Evolutionary conservation across 495 filamentous ascomycete species (phyloP).

Genomic region (Bathelium albidoporum): DNA sequence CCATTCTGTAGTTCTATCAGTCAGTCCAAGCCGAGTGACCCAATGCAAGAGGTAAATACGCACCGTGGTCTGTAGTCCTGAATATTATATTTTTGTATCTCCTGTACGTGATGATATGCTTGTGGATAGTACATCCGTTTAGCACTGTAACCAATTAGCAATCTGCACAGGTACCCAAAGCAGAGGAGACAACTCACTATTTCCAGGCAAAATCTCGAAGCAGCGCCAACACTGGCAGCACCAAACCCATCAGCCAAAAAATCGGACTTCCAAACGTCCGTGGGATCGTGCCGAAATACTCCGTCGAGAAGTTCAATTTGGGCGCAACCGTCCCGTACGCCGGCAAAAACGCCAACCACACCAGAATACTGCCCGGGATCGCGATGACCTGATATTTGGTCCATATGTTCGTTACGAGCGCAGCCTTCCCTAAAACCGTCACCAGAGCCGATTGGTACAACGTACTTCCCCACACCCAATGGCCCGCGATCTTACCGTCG

Average conservation of each 20-base stretch:
- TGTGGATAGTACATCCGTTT: slow-evolving; percentile 96
- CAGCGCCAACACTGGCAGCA: slow-evolving; percentile 76
- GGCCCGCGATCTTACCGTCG: slow-evolving; percentile 71
- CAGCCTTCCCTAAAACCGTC: slow-evolving; percentile 91
- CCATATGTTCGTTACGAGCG: slow-evolving; percentile 93
- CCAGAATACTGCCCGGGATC: slow-evolving; percentile 83
- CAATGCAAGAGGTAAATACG: slow-evolving; percentile 15
- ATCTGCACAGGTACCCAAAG: neutral
- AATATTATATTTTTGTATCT: slow-evolving; percentile 99
- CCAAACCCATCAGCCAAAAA: slow-evolving; percentile 81
- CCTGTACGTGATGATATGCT: slow-evolving; percentile 96
- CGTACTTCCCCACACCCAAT: slow-evolving; percentile 95
- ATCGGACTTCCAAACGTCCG: slow-evolving; percentile 68
- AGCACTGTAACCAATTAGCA: slow-evolving; percentile 34
- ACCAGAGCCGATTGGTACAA: slow-evolving; percentile 84
- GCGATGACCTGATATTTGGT: slow-evolving; percentile 96
- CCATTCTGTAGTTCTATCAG: slow-evolving; percentile 54
- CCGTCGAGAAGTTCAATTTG: slow-evolving; percentile 67
- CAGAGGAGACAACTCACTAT: slow-evolving; percentile 34
- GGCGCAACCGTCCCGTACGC: slow-evolving; percentile 88
- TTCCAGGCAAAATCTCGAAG: slow-evolving; percentile 75
- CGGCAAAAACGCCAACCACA: slow-evolving; percentile 86
- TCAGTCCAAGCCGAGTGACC: neutral
- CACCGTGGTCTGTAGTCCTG: slow-evolving; percentile 93
- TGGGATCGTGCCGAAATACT: slow-evolving; percentile 77